Conservation (phyloP, 768 basidiomycete species). For the Boletus rufocinnamomeus region DNA sequence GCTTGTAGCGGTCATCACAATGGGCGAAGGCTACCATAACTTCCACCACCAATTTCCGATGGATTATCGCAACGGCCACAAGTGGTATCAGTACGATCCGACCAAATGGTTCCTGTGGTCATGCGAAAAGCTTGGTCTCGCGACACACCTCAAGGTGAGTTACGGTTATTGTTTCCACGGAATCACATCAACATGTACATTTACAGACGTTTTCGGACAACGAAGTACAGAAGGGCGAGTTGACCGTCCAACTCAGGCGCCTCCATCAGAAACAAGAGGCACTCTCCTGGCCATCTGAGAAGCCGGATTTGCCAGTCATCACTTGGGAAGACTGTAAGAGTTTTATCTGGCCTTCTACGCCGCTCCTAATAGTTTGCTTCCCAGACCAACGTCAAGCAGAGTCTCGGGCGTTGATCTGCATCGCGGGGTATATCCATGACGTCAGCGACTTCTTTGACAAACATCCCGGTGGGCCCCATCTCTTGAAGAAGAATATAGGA, state of each 20-base stretch:
- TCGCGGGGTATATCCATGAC: neutral
- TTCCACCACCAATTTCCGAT: neutral
- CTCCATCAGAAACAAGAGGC: neutral
- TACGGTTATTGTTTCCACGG: neutral
- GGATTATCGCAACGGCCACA: neutral
- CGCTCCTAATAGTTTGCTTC: neutral
- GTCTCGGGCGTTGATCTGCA: neutral
- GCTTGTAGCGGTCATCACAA: neutral
- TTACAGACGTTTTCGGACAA: neutral
- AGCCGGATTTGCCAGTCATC: neutral
- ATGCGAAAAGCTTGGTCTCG: neutral
- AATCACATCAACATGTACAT: neutral
- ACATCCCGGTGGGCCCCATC: neutral
- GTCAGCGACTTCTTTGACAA: neutral
- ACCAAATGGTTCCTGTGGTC: neutral
- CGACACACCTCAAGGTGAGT: neutral
- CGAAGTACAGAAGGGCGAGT: neutral
- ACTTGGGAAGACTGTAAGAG: neutral
- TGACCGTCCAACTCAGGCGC: neutral
- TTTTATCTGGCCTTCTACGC: neutral
- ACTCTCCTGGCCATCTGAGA: neutral
- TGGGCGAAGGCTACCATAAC: neutral
- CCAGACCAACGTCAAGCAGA: neutral
- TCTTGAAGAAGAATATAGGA: neutral
- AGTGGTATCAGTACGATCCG: neutral